Base-by-base conservation (phyloP, 352 stramenopile species). In the Aphanomyces stellatus region DNA sequence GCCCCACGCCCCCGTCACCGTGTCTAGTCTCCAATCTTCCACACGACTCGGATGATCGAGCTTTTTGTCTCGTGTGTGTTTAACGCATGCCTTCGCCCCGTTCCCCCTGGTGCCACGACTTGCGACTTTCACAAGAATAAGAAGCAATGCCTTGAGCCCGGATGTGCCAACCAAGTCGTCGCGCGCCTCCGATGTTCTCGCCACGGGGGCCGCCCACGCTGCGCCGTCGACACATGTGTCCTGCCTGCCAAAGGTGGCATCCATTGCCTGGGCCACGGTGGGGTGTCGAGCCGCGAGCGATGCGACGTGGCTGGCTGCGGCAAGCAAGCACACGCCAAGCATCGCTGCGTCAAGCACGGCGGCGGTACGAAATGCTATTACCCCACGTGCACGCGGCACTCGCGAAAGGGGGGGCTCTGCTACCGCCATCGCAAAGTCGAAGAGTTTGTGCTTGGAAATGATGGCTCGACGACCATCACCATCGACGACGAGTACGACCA, bases 191-290 rank as follows among this genome's bases (percentile, higher is more conserved):
- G 82, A 56, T 94, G 85, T 53, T 91, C 90, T 49, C 79, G 79
- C 4, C 85, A 94, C 46, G 85, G 85, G 22, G 85, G 85, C 17
- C 82, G 83, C 27, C 92, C 91, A 72, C 88, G 88, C 46, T 94
- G 86, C 37, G 80, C 90, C 11, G 69, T 79, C 2, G 79, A 89
- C 4, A 74, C 79, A 37, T 94, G 86, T 72, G 78, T 78, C 34
- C 86, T 88, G 34, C 41, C 42, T 30, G 57, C 57, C 4, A 37
- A 41, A 11, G 57, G 57, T 22, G 57, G 57, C 28, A 35, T 53
- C 27, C 53, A 35, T 33, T 65, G 57, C 35, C 41, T 41, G 8
- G 30, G 41, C 11, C 57, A 65, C 30, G 57, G 57, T 22, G 57
- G 57, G 11, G 57, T 41, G 4, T 65, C 57, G 2, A 37, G 28